Percentiles rank a stretch among this genome's conserved stretches.
Evolutionary conservation across 495 filamentous ascomycete genomes (phyloP).

Genomic region (Penicillium parvum): DNA sequence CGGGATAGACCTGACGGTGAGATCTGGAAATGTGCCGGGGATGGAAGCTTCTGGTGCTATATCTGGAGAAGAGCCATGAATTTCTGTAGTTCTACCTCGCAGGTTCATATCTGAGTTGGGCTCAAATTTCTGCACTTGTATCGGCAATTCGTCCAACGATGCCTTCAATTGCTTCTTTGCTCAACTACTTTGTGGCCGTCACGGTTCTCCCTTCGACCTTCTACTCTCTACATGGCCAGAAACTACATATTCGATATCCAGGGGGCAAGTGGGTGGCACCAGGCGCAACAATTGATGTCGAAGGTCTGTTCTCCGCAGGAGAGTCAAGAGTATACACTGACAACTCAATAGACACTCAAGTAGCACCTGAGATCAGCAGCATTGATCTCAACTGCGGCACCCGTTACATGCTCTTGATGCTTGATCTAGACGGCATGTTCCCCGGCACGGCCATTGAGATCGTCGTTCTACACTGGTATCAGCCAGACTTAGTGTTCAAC

Average conservation of each 20-base stretch:
- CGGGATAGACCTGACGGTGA: no score
- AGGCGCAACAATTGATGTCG: slow-evolving; percentile 9
- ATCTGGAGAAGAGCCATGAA: no score
- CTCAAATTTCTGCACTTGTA: neutral
- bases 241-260: slow-evolving; percentile 13
- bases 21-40: no score
- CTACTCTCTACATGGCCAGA: neutral
- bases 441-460: slow-evolving; percentile 18
- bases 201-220: neutral
- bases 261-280: slow-evolving; percentile 8
- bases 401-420: slow-evolving; percentile 28
- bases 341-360: slow-evolving; percentile 3
- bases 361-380: slow-evolving; percentile 20
- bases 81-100: no score
- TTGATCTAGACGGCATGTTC: slow-evolving; percentile 35
- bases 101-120: no score
- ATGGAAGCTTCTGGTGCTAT: no score
- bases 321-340: no score
- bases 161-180: neutral
- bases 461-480: slow-evolving; percentile 39
- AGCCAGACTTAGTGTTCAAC: slow-evolving; percentile 19
- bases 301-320: slow-evolving; percentile 5
- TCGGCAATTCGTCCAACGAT: neutral
- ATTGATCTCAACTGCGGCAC: slow-evolving; percentile 5
- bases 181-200: neutral